phyloP scores from a whole-genome alignment of 441 rosid species.

The Lepidium campestre region DNA sequence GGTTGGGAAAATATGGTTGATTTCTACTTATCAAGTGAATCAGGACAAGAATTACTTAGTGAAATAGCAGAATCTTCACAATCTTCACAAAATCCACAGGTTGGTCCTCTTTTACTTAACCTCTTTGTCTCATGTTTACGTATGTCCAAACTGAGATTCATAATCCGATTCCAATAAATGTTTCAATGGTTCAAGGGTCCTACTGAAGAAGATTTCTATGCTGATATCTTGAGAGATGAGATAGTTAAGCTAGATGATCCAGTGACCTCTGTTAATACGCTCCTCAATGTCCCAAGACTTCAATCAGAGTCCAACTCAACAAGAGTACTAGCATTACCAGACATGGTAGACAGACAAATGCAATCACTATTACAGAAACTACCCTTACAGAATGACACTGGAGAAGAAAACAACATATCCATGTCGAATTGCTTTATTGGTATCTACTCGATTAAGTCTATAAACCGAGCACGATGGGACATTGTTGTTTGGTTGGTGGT shows the following conservation, averaged over 20 bases:
- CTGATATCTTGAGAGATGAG: constrained; percentile 75
- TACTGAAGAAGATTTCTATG: constrained; percentile 42
- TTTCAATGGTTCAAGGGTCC: constrained; percentile 35
- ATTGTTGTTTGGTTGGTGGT: neutral
- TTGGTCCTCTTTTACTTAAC: constrained; percentile 3
- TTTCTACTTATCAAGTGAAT: constrained; percentile 40
- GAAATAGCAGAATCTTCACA: constrained; percentile 40
- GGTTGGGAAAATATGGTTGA: constrained; percentile 41
- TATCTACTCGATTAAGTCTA: constrained; percentile 20
- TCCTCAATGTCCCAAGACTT: constrained; percentile 15
- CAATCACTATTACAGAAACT: neutral
- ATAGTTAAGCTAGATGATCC: constrained; percentile 58
- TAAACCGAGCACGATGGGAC: constrained; percentile 17
- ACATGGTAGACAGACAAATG: constrained; percentile 24
- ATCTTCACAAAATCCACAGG: constrained; percentile 42
- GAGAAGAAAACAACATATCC: constrained; percentile 11
- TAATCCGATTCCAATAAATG: neutral
- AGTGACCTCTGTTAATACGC: neutral
- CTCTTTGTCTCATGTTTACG: neutral
- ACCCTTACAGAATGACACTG: constrained; percentile 6
- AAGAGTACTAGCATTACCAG: constrained; percentile 16
- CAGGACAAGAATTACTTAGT: constrained; percentile 32
- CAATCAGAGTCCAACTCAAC: constrained; percentile 11
- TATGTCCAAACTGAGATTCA: neutral
- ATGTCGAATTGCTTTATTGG: constrained; percentile 27